Evolutionary conservation across 768 basidiomycete genomes (phyloP).

Genomic region (Leucocoprinus sp.): DNA sequence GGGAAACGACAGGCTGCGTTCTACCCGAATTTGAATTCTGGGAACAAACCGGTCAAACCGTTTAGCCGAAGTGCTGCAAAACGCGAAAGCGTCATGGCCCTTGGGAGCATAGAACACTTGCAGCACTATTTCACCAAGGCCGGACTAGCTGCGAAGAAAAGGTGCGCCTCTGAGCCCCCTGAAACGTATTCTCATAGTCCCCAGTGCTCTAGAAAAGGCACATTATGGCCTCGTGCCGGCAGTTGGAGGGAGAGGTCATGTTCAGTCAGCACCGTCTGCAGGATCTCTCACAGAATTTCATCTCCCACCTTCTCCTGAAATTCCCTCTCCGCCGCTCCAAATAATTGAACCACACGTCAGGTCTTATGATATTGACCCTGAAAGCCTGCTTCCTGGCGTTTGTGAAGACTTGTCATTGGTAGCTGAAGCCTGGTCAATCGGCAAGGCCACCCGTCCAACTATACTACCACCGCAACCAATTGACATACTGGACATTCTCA

Average conservation of each 20-base stretch:
- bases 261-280: constrained; percentile 34
- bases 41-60: constrained; percentile 71
- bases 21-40: constrained; percentile 65
- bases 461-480: constrained; percentile 13
- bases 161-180: constrained; percentile 38
- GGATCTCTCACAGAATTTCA: constrained; percentile 41
- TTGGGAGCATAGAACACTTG: constrained; percentile 94
- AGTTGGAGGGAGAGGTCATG: constrained; percentile 50
- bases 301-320: constrained; percentile 62
- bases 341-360: constrained; percentile 50
- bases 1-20: constrained; percentile 64
- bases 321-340: constrained; percentile 39
- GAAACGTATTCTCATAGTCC: constrained; percentile 5
- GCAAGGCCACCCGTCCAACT: constrained; percentile 12
- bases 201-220: constrained; percentile 38
- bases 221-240: constrained; percentile 67
- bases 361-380: constrained; percentile 66
- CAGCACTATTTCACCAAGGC: constrained; percentile 94
- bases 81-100: constrained; percentile 85
- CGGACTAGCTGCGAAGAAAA: constrained; percentile 62
- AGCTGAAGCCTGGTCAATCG: constrained; percentile 54
- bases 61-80: constrained; percentile 90
- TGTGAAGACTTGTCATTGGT: constrained; percentile 66
- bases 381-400: constrained; percentile 67
- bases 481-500: constrained; percentile 65